Percentiles rank a stretch among this genome's conserved stretches.
Conservation (phyloP, 2,329 filamentous ascomycete genomes). For the Zymoseptoria brevis region DNA sequence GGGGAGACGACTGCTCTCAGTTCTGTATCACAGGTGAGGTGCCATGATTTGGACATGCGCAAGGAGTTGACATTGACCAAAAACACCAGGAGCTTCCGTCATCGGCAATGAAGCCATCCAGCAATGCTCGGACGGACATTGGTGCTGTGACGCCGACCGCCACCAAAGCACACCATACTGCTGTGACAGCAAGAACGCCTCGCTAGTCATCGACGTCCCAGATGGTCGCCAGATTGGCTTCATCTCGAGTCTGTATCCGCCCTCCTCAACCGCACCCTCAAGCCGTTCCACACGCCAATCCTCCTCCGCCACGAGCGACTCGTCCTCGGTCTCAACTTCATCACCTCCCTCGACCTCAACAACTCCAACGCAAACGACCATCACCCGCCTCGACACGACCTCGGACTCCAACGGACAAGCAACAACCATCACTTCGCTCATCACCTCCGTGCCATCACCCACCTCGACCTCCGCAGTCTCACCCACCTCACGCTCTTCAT, state of each 20-base stretch:
- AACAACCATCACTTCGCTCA: constrained; percentile 3
- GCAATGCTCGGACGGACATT: constrained; percentile 23
- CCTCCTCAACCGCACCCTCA: constrained; percentile 3
- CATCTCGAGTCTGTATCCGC: constrained; percentile 12
- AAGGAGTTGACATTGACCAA: neutral
- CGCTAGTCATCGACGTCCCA: constrained; percentile 14
- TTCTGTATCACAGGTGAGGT: constrained; percentile 15
- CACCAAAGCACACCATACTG: constrained; percentile 10
- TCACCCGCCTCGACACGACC: constrained; percentile 2
- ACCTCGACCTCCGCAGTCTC: neutral
- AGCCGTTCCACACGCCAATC: neutral
- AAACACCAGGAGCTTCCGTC: neutral
- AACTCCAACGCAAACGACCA: neutral
- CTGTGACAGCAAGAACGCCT: constrained; percentile 13
- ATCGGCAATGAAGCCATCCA: constrained; percentile 27
- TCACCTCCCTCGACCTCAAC: neutral
- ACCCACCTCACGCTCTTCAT: neutral
- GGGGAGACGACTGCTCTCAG: constrained; percentile 23
- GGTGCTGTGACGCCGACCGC: constrained; percentile 26
- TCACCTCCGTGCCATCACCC: neutral
- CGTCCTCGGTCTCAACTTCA: neutral
- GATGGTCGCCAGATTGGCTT: constrained; percentile 9
- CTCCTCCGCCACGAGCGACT: neutral
- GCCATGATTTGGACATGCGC: neutral
- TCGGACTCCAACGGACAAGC: constrained; percentile 3